Evolutionary conservation across 2,329 filamentous ascomycete genomes (phyloP), one percentile per base, ranked within the genome.

Genomic region (Byssochlamys sp.): DNA sequence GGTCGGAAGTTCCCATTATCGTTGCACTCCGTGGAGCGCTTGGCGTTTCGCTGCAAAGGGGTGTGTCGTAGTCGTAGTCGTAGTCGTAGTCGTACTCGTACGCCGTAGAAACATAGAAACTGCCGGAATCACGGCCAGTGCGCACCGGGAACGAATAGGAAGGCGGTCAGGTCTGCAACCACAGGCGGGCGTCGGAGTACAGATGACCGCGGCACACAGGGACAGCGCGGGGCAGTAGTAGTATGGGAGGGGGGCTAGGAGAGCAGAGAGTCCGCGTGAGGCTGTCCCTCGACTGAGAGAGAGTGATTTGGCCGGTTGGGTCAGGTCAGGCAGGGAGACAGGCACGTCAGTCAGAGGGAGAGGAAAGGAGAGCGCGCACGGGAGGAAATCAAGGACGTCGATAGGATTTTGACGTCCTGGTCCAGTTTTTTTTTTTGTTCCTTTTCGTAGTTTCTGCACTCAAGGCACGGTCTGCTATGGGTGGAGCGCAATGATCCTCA

Each of bases 1-100:
- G 53, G 24, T 65, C 63, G 56, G 69, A 60, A 49, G 61, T 63
- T n/a, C 57, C 64, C 68, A 69, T 72, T 25, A 9, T 52, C 56
- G 58, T 53, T 55, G 60, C 56, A 56, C 60, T 55, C 57, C 48
- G 51, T 51, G 50, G 53, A 53, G 4, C 49, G 25, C 51, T 55
- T 33, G 51, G 52, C 52, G 25, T 14, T 25, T 53, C 14, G 26
- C 19, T 29, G 31, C 6, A 26, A 35, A 4, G 10, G 45, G 9
- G 6, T 12, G 39, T 45, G 39, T 45, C n/a, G 39, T 45, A 45
- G 4, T 45, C 39, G n/a, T 19, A 19, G 19, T 19, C 19, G 19
- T 19, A 19, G 19, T 19, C 19, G 19, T 19, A 19, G 19, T 19
- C 19, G 19, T 19, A 19, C 19, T 19, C 19, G 19, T 19, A 19